These are phyloP conservation scores for Phytophthora pisi DNA, from an alignment of 352 stramenopile species.

Conservation along the genomic window DNA sequence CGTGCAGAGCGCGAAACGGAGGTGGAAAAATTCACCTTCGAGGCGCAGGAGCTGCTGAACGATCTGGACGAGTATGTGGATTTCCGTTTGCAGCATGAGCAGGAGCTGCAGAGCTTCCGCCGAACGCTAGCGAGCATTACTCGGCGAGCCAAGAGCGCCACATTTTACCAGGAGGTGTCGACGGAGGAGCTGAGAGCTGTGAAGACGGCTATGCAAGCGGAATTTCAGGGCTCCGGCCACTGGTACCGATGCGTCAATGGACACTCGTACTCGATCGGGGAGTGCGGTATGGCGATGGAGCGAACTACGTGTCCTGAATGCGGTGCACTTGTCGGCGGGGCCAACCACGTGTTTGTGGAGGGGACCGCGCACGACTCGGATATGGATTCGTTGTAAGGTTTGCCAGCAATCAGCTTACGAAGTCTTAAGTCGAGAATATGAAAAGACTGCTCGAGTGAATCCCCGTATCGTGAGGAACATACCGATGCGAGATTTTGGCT, in stretches of 20 bases:
- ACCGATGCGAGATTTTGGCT: too few species aligned
- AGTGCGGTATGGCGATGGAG: conserved; percentile 84
- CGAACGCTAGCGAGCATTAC: conserved; percentile 11
- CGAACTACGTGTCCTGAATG: conserved; percentile 69
- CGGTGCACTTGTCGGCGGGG: conserved; percentile 63
- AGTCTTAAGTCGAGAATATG: too few species aligned
- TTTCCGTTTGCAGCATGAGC: conserved; percentile 1
- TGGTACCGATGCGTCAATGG: conserved; percentile 85
- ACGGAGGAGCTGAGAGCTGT: conserved; percentile 35
- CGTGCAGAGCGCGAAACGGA: conserved; percentile 15
- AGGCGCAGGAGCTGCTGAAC: conserved; percentile 3
- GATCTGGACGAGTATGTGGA: conserved; percentile 6
- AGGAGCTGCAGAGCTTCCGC: conserved; percentile 6
- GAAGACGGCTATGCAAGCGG: conserved; percentile 39
- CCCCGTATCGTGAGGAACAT: too few species aligned
- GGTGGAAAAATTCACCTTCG: background rate
- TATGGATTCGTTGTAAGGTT: conserved; percentile 27
- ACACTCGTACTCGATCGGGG: conserved; percentile 85
- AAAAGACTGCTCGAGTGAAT: too few species aligned
- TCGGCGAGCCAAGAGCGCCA: conserved; percentile 12
- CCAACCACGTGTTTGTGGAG: conserved; percentile 37
- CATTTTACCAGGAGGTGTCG: conserved; percentile 46
- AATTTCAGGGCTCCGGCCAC: conserved; percentile 38
- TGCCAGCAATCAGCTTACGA: too few species aligned
- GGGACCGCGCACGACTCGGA: conserved; percentile 15